Evolutionary conservation across 345 rosid genomes (phyloP), one percentile per base, ranked within the genome.

Genomic region (Gossypium stocksii): DNA sequence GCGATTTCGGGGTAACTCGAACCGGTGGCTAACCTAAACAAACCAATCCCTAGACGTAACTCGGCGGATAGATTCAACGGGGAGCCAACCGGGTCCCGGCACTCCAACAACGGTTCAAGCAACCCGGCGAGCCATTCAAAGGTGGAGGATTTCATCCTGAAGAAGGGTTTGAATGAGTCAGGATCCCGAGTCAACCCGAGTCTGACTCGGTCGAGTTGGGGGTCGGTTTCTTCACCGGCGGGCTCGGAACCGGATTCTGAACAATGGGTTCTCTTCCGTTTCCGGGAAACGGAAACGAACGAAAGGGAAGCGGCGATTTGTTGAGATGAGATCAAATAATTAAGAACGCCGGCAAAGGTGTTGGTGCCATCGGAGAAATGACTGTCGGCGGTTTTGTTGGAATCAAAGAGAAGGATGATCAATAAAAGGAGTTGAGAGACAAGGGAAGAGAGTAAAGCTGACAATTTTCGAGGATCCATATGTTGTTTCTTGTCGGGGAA

Each of bases 111-210:
- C 45, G 90, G 92, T 74, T 88, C 94, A 25, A 90, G 92, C 80
- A 90, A 82, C 4, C 90, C 90, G 17, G 85, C 77, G 11, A 90
- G 88, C 94, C 90, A 88, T 73, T 85, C 89, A 27, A 90, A 88
- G 48, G 90, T 85, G 41, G 91, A 80, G 51, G 86, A 77, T 20
- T 77, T 79, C 90, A 88, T 90, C 58, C 81, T 82, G 84, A 88
- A 90, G 72, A 58, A 56, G 67, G 68, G 52, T 62, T 63, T 82
- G 78, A 85, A 87, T 70, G 86, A 82, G 80, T 86, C 90, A 6
- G 82, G 89, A 22, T 73, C 51, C 23, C 53, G 84, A 65, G 65
- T 74, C 64, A 78, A 59, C 3, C 76, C 70, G 80, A 84, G 66
- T 34, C 60, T 2, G 46, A 17, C 25, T 27, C 15, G 60, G 46